Percentiles rank a stretch among this genome's conserved stretches.
Conservation (phyloP, 2,329 filamentous ascomycete genomes). For the Stagonosporopsis rhizophila region DNA sequence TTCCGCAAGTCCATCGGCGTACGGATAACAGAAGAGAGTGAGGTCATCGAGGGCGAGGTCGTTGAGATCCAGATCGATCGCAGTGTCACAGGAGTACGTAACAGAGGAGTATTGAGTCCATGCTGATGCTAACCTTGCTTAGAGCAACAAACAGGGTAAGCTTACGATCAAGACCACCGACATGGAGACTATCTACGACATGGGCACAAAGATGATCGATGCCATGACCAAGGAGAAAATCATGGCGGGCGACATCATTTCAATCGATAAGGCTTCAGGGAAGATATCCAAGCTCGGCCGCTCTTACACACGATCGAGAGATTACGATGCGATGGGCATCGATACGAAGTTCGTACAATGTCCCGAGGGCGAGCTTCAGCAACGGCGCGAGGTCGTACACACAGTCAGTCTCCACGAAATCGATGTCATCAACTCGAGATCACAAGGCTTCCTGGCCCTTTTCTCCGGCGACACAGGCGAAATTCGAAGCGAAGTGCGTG, state of each 20-base stretch:
- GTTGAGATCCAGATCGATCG: slow-evolving; percentile 98
- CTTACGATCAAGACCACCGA: slow-evolving; percentile 99
- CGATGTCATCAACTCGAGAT: slow-evolving; percentile 98
- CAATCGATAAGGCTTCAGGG: slow-evolving; percentile 96
- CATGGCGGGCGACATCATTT: slow-evolving; percentile 98
- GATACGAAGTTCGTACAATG: slow-evolving; percentile 99
- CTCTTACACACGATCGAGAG: slow-evolving; percentile 91
- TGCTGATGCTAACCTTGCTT: slow-evolving; percentile 19
- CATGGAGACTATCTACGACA: slow-evolving; percentile 99
- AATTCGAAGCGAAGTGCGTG: slow-evolving; percentile 94
- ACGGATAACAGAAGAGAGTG: slow-evolving; percentile 97
- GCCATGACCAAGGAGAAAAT: slow-evolving; percentile 99
- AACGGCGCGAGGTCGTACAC: slow-evolving; percentile 95
- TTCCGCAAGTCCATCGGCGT: slow-evolving; percentile 99
- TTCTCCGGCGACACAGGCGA: slow-evolving; percentile 98
- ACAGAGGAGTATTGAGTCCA: background rate
- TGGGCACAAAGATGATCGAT: slow-evolving; percentile 99
- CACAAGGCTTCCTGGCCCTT: slow-evolving; percentile 95
- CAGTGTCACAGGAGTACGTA: slow-evolving; percentile 82
- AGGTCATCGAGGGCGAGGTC: slow-evolving; percentile 98
- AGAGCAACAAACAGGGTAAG: slow-evolving; percentile 96
- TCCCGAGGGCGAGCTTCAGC: slow-evolving; percentile 95
- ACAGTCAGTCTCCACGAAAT: slow-evolving; percentile 98
- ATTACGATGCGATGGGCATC: slow-evolving; percentile 98
- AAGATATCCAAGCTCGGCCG: slow-evolving; percentile 97